Conservation (phyloP, 2,329 filamentous ascomycete species). For the Colletotrichum sp. region DNA sequence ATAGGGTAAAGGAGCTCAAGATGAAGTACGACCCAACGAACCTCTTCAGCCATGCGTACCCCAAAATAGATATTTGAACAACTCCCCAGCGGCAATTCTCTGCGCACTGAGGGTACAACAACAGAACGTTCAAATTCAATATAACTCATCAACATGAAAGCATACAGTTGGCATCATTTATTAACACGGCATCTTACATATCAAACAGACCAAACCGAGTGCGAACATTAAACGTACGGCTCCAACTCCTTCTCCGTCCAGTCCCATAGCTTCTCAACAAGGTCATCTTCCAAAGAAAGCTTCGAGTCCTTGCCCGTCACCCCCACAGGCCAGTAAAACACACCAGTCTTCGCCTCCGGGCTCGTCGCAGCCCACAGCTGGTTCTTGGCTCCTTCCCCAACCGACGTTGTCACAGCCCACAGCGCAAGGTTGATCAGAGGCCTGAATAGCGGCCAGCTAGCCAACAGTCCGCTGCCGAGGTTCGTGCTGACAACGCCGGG, state of each 20-base stretch:
- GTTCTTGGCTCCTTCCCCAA: conserved; percentile 15
- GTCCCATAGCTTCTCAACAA: conserved; percentile 37
- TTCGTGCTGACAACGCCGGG: conserved; percentile 40
- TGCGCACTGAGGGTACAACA: background rate
- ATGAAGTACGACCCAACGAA: background rate
- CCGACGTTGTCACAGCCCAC: background rate
- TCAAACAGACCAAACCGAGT: background rate
- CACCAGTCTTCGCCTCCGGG: conserved; percentile 27
- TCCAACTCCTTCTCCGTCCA: conserved; percentile 39
- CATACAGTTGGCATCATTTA: background rate
- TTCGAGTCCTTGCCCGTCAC: conserved; percentile 25
- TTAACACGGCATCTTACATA: background rate
- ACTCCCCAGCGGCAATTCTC: background rate
- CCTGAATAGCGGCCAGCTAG: conserved; percentile 4
- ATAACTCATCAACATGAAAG: background rate
- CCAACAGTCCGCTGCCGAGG: conserved; percentile 19
- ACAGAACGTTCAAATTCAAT: background rate
- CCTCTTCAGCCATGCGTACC: background rate
- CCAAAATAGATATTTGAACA: background rate
- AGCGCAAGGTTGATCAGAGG: background rate
- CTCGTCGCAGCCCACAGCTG: conserved; percentile 22
- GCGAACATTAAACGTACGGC: background rate
- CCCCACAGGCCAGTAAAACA: conserved; percentile 38
- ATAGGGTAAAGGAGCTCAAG: background rate
- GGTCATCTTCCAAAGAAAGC: conserved; percentile 28